Conservation (phyloP, 352 stramenopile genomes). For the Elongisporangium senticosum region DNA sequence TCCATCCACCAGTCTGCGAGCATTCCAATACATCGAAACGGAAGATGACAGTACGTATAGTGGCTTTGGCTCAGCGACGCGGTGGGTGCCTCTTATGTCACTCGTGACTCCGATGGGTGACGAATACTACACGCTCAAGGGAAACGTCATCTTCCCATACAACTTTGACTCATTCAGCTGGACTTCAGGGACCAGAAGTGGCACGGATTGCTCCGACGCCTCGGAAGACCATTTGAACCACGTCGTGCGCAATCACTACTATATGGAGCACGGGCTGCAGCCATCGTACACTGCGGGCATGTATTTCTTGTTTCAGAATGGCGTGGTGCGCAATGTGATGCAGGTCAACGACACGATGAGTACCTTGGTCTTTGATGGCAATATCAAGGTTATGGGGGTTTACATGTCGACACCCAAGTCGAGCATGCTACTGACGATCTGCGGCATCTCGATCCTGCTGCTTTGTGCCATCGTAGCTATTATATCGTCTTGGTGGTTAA, state of each 20-base stretch:
- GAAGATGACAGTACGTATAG: not conserved
- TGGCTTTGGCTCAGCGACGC: conserved; percentile 17
- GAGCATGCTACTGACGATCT: not conserved
- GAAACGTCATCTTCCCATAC: conserved; percentile 27
- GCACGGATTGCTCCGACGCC: conserved; percentile 27
- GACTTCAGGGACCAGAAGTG: conserved; percentile 16
- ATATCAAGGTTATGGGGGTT: not conserved
- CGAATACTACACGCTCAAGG: conserved; percentile 6
- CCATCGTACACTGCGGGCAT: conserved; percentile 42
- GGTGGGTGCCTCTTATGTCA: conserved; percentile 33
- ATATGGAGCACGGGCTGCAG: conserved; percentile 40
- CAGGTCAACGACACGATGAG: not conserved
- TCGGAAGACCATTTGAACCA: conserved; percentile 29
- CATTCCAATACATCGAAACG: conserved; percentile 14
- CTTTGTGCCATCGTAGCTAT: not conserved
- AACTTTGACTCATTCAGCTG: conserved; percentile 14
- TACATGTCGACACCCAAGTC: not conserved
- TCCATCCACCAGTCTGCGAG: not conserved
- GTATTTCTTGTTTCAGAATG: conserved; percentile 57
- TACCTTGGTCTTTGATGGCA: not conserved
- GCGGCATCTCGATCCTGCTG: not conserved
- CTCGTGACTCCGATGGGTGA: conserved; percentile 17
- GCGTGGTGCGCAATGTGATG: conserved; percentile 17
- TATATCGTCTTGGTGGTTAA: not conserved
- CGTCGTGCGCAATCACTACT: conserved; percentile 34